Percentiles rank a stretch among this genome's conserved stretches.
Conservation (phyloP, 129 eudicot genomes). For the Artemisia annua region DNA sequence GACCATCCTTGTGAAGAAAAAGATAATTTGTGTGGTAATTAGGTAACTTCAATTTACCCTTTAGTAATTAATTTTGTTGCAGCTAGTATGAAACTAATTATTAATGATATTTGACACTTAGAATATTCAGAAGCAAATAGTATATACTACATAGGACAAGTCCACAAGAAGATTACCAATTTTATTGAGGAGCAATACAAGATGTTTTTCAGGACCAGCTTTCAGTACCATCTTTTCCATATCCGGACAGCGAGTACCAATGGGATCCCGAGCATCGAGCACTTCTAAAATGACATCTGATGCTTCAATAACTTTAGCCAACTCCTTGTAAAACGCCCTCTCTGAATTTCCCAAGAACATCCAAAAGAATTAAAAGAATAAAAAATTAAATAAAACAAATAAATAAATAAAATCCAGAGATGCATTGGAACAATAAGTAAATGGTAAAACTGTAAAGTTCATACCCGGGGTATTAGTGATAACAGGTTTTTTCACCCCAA, state of each 20-base stretch:
- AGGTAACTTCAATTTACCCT: too few relatives aligned
- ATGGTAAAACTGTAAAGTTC: slow-evolving; percentile 1
- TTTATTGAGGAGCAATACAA: slow-evolving; percentile 88
- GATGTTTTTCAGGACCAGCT: slow-evolving; percentile 79
- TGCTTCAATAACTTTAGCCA: slow-evolving; percentile 88
- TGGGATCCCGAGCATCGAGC: slow-evolving; percentile 97
- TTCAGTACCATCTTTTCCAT: slow-evolving; percentile 91
- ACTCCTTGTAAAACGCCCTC: slow-evolving; percentile 88
- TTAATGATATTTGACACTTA: too few relatives aligned
- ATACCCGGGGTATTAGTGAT: slow-evolving; percentile 56
- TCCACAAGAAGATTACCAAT: slow-evolving; percentile 62
- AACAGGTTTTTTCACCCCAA: slow-evolving; percentile 29
- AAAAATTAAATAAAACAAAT: not conserved
- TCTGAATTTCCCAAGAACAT: slow-evolving; percentile 47
- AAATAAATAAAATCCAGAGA: not conserved
- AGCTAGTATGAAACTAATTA: too few relatives aligned
- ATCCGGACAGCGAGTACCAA: slow-evolving; percentile 86
- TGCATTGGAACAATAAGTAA: not conserved
- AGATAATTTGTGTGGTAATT: too few relatives aligned
- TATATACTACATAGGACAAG: too few relatives aligned
- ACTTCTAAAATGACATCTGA: slow-evolving; percentile 98
- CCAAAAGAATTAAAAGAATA: not conserved
- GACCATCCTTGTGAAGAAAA: too few relatives aligned
- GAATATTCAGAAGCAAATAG: too few relatives aligned
- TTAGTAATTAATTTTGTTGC: too few relatives aligned